Evolutionary conservation across 257 asterid genomes (phyloP).

Genomic region (Eustoma russellianum): DNA sequence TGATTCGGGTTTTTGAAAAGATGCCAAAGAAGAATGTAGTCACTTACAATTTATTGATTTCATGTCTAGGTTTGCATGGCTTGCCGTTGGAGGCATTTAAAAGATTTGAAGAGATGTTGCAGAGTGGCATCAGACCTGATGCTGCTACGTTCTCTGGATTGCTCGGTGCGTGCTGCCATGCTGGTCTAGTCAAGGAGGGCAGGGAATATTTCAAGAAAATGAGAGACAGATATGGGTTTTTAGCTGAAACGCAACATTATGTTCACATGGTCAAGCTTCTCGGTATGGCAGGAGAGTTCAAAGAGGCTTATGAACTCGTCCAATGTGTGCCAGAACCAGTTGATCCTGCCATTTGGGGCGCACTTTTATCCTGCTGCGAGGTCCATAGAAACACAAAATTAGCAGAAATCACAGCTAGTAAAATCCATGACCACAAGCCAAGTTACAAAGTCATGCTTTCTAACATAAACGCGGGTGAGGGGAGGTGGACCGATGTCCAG

Average conservation of each 20-base stretch:
- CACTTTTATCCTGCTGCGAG: conserved; percentile 65
- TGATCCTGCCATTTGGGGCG: conserved; percentile 64
- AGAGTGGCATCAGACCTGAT: conserved; percentile 44
- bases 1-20: conserved; percentile 37
- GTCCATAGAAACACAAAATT: conserved; percentile 35
- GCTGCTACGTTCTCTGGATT: conserved; percentile 59
- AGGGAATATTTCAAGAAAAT: conserved; percentile 38
- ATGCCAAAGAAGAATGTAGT: conserved; percentile 47
- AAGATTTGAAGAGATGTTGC: conserved; percentile 36
- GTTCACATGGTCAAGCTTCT: conserved; percentile 81
- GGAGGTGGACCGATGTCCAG: conserved; percentile 66
- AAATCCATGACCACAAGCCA: conserved; percentile 15
- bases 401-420: conserved; percentile 32
- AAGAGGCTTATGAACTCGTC: conserved; percentile 53
- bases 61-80: conserved; percentile 60
- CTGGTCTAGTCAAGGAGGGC: conserved; percentile 57
- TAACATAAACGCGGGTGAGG: conserved; percentile 55
- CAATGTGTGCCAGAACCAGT: conserved; percentile 36
- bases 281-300: conserved; percentile 63
- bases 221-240: conserved; percentile 41
- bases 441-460: conserved; percentile 61
- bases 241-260: conserved; percentile 51
- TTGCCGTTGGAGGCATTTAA: conserved; percentile 42
- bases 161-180: conserved; percentile 70
- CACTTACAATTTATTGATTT: conserved; percentile 51